phyloP scores from a whole-genome alignment of 1,284 basidiomycete species.

The Moniliella sp. region DNA sequence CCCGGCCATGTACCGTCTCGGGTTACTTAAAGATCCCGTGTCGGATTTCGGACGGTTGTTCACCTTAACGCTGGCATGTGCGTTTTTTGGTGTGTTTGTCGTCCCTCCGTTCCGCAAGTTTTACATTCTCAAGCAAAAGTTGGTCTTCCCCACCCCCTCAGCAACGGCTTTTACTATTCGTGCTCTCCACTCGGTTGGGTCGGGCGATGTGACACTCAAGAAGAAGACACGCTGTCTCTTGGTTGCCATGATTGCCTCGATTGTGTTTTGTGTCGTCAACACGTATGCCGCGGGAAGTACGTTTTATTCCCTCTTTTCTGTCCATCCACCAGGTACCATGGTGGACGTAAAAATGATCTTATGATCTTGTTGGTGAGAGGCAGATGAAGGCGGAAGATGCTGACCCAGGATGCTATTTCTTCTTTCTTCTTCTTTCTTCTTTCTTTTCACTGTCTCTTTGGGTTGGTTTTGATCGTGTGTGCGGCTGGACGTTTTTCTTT shows the following conservation, averaged over 20 bases:
- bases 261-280: constrained; percentile 43
- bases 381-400: too few species aligned
- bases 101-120: constrained; percentile 46
- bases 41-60: constrained; percentile 34
- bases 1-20: constrained; percentile 45
- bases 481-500: too few species aligned
- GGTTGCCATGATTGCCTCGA: constrained; percentile 39
- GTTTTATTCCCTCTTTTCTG: too few species aligned
- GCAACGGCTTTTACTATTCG: constrained; percentile 50
- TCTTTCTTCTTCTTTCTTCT: too few species aligned
- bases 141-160: constrained; percentile 49
- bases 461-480: too few species aligned
- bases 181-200: constrained; percentile 40
- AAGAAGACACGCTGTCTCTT: constrained; percentile 44
- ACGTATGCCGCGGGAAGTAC: constrained; percentile 44
- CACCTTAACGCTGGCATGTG: constrained; percentile 42
- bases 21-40: constrained; percentile 10
- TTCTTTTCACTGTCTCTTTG: too few species aligned
- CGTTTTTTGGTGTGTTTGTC: constrained; percentile 50
- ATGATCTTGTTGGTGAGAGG: too few species aligned
- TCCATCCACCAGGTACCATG: too few species aligned
- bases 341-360: too few species aligned
- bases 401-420: too few species aligned
- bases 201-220: constrained; percentile 36
- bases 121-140: constrained; percentile 48